Evolutionary conservation across 257 asterid genomes (phyloP).

Genomic region (Anisodus tanguticus): DNA sequence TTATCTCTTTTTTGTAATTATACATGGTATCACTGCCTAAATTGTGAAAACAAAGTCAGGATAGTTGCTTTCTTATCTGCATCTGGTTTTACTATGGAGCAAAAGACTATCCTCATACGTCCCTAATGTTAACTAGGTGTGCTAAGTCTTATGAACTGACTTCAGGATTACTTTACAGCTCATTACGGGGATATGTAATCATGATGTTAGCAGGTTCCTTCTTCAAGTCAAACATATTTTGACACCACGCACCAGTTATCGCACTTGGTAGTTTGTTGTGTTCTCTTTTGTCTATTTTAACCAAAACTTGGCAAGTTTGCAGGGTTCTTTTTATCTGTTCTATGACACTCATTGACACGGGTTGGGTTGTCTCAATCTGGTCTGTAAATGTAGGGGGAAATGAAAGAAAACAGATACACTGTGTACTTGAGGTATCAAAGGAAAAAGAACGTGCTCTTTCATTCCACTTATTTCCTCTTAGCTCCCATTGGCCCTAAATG

Average conservation of each 20-base stretch:
- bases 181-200: not conserved
- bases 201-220: not conserved
- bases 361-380: not conserved
- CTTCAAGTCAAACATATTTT: not conserved
- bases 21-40: not conserved
- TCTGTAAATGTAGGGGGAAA: not conserved
- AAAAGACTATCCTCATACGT: not conserved
- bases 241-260: not conserved
- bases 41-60: not conserved
- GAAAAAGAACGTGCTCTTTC: not conserved
- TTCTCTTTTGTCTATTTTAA: not conserved
- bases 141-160: not conserved
- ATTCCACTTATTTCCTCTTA: not conserved
- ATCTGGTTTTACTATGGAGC: not conserved
- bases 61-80: not conserved
- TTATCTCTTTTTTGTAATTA: not conserved
- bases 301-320: constrained; percentile 8
- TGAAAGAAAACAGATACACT: not conserved
- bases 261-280: not conserved
- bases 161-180: not conserved
- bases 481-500: not conserved
- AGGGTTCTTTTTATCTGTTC: not conserved
- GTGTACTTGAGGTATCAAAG: not conserved
- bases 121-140: not conserved
- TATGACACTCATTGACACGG: not conserved